Evolutionary conservation across 257 asterid genomes (phyloP).

Genomic region (Capsicum baccatum): DNA sequence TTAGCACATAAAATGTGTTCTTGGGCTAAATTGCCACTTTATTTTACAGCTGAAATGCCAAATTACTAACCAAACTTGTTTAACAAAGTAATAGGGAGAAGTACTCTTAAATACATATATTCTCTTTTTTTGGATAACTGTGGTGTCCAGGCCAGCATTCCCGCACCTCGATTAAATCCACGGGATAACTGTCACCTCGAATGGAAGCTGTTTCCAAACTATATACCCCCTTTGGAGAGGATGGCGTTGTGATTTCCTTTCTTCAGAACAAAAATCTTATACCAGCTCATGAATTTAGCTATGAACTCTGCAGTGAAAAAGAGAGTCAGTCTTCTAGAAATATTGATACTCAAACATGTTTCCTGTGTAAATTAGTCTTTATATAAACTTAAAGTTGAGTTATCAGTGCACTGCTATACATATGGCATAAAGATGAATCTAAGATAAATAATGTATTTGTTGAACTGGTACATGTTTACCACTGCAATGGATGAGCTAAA

Average conservation of each 20-base stretch:
- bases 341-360: background rate
- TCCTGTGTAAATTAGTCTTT: background rate
- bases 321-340: background rate
- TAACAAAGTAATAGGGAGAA: background rate
- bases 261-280: slow-evolving; percentile 40
- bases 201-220: slow-evolving; percentile 15
- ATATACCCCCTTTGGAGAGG: slow-evolving; percentile 16
- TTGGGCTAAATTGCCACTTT: slow-evolving; percentile 2
- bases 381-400: background rate
- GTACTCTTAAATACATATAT: background rate
- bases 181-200: background rate
- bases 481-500: background rate
- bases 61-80: background rate
- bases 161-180: too few relatives aligned
- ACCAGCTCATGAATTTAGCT: slow-evolving; percentile 63
- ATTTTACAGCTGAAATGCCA: slow-evolving; percentile 16
- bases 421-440: background rate
- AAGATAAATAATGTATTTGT: too few relatives aligned
- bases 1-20: background rate
- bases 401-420: background rate
- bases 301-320: slow-evolving; percentile 61
- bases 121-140: background rate
- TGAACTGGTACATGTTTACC: background rate
- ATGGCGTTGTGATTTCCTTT: slow-evolving; percentile 29
- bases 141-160: too few relatives aligned